These are phyloP conservation scores for Coelastrella sp. DNA, from an alignment of 139 green algal species.

Conservation along the genomic window DNA sequence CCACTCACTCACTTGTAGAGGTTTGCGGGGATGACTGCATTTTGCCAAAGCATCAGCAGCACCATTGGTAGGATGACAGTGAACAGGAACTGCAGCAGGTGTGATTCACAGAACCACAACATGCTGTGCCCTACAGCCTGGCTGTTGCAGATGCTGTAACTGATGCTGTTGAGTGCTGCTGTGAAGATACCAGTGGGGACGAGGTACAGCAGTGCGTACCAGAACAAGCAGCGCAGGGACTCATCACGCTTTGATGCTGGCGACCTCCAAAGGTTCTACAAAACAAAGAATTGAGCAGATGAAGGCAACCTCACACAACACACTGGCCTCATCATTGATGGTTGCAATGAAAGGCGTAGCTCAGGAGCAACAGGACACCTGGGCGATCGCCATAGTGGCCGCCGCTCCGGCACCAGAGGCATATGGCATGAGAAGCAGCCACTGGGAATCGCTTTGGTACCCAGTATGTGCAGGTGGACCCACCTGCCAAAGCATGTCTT, in stretches of 20 bases:
- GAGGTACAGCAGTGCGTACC: conserved; percentile 43
- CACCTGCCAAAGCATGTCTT: conserved; percentile 61
- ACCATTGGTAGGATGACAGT: conserved; percentile 46
- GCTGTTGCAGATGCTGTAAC: conserved; percentile 44
- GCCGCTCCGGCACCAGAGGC: too few relatives aligned
- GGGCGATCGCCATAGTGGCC: too few relatives aligned
- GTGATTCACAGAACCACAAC: conserved; percentile 35
- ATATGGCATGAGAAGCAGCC: too few relatives aligned
- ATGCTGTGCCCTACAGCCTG: not conserved
- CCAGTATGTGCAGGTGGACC: not conserved
- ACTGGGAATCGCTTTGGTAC: too few relatives aligned
- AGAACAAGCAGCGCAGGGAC: conserved; percentile 34
- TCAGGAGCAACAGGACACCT: not conserved
- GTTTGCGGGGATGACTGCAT: conserved; percentile 45
- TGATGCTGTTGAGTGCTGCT: conserved; percentile 45
- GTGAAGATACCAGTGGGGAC: conserved; percentile 50
- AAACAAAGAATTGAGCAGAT: not conserved
- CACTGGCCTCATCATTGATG: not conserved
- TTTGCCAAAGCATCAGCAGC: conserved; percentile 58
- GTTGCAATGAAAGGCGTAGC: not conserved
- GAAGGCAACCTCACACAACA: not conserved
- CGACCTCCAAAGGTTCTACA: conserved; percentile 52
- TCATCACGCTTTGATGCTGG: not conserved
- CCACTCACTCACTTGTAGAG: conserved; percentile 42
- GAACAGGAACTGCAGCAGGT: conserved; percentile 48